Evolutionary conservation across 352 stramenopile species (phyloP), one percentile per base, ranked within the genome.

Genomic region (Globisporangium okanoganense): DNA sequence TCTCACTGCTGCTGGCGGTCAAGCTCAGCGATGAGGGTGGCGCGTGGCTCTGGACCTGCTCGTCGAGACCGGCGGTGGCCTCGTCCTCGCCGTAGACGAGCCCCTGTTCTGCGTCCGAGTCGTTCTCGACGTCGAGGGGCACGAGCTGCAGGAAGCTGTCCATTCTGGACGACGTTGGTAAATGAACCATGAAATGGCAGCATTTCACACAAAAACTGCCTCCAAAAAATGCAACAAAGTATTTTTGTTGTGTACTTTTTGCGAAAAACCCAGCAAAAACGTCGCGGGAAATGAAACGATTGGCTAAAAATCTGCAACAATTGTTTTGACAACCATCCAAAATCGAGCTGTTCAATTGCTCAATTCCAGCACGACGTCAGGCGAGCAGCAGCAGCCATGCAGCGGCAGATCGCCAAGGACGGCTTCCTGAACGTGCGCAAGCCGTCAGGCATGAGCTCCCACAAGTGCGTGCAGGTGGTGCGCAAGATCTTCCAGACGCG

Each of bases 341-440:
- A 44, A 18, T 18, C 20, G 38, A 48, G 41, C 41, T 20, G 36
- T 22, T 22, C 50, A 38, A 29, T 41, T 41, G n/a, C 12, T 14
- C 18, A 33, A 22, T 27, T 18, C 35, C 6, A 35, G 5, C 33
- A 27, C 20, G n/a, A 20, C 14, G 47, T 2, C n/a, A 56, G 14
- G 5, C 9, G 24, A 49, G 16, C n/a, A 59, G 25, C 29, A 29
- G 18, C 4, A 36, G 29, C 2, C 36, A 61, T 66, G 60, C 60
- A 66, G 22, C 60, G 40, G 1, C 41, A 38, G 49, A 14, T 61
- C 14, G 45, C 35, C n/a, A 66, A 57, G 61, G 55, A 71, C 56
- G 85, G 87, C 56, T 96, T 95, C 73, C 63, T 96, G 41, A 95
- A 90, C 58, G 72, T 95, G 61, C 72, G 65, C 61, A 96, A 96